phyloP scores from a whole-genome alignment of 192 early-diverging fungal genomes.

The Linnemannia schmuckeri region DNA sequence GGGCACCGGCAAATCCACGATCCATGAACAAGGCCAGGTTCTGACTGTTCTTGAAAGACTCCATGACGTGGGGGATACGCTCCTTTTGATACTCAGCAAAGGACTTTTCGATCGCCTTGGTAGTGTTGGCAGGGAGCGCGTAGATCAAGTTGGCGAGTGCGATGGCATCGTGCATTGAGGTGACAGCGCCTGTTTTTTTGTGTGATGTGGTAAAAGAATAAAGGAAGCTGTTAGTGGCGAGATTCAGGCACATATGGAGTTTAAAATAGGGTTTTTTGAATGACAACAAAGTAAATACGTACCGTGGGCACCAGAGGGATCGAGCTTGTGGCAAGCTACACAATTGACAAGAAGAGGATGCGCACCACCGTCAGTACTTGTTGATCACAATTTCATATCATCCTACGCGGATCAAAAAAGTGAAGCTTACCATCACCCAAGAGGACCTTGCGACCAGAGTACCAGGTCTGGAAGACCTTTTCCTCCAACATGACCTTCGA shows the following conservation, averaged over 20 bases:
- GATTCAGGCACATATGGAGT: neutral
- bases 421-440: slow-evolving; percentile 12
- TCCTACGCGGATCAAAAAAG: neutral
- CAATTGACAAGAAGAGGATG: no score
- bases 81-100: slow-evolving; percentile 1
- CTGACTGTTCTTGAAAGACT: slow-evolving; percentile 2
- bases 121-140: neutral
- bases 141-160: slow-evolving; percentile 6
- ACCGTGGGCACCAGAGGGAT: slow-evolving; percentile 9
- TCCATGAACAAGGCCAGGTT: neutral
- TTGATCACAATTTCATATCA: neutral
- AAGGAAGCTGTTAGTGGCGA: neutral
- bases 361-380: neutral
- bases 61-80: slow-evolving; percentile 5
- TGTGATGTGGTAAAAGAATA: no score
- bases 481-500: slow-evolving; percentile 22
- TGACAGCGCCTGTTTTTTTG: slow-evolving; percentile 6
- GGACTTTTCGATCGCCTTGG: neutral
- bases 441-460: neutral
- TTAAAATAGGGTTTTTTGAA: neutral
- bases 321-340: slow-evolving; percentile 9
- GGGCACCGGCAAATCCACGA: neutral
- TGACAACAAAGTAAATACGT: neutral
- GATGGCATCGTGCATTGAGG: slow-evolving; percentile 5
- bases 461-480: slow-evolving; percentile 18